Evolutionary conservation across 1,139 yeast species (phyloP), one percentile per base, ranked within the genome.

Genomic region (Meyerozyma elateridarum): DNA sequence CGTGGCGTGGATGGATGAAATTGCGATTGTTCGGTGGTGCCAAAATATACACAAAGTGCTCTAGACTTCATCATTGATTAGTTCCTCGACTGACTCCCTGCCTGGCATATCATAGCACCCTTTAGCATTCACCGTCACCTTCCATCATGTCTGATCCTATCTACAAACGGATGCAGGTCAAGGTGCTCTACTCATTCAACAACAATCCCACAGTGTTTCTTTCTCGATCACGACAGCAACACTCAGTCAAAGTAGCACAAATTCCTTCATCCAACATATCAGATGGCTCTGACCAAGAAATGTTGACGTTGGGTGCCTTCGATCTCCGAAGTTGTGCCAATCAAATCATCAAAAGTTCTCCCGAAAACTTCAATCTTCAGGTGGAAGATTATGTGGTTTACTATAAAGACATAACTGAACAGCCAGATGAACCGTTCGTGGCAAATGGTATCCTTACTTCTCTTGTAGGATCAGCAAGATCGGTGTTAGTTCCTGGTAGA

Each of bases 401-500:
- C 53, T 79, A 77, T 43, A 79, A 76, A 45, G 91, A 82, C 50
- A 71, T 81, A 30, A 73, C 83, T 20, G 91, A 82, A 51, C 73
- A 68, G 46, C 76, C 76, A 5, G 85, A 79, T 46, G 89, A 82
- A 53, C 91, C 91, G 2, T 76, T 78, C 50, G 91, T 82, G 7
- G 80, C 85, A 13, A 73, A 76, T 42, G 91, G 91, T 0, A 63
- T 77, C 15, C 62, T 79, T 31, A 76, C 85, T 1, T 61, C 65
- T 21, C 49, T 67, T 25, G 39, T 66, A 8, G 34, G 47, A 14
- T 46, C 57, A 22, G 36, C 57, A 5, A 56, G 58, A 21, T 47
- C 55, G 5, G 53, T 54, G 26, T 52, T 78, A 21, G 64, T 82
- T 11, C 81, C 85, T 0, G 91, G 91, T 1, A 61, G 87, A 38